Base-by-base conservation (phyloP, 2,329 filamentous ascomycete species). In the Thelonectria blattea region DNA sequence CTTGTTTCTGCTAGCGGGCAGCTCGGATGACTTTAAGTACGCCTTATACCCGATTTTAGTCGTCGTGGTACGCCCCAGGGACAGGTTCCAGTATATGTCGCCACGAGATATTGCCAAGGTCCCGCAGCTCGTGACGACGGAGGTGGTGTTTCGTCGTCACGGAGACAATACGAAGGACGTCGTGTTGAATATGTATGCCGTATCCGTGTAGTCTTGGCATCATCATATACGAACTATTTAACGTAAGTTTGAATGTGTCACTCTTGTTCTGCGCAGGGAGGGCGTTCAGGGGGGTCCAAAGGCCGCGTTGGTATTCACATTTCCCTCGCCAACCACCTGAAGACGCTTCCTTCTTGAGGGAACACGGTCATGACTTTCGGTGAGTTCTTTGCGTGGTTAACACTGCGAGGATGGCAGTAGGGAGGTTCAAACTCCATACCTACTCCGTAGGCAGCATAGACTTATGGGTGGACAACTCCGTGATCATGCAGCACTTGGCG, bases 71-170 rank as follows among this genome's bases (percentile, higher is more conserved):
- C 81, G 83, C 27, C 20, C 80, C 78, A 63, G 71, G 86, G 32
- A 80, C 79, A 1, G 83, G 83, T 3, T 74, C 72, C 11, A 52
- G 65, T 17, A 74, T 85, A 88, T 67, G n/a, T n/a, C n/a, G n/a
- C n/a, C n/a, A n/a, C n/a, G n/a, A n/a, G n/a, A n/a, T n/a, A 88
- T 88, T 49, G 76, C 80, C 52, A 82, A 85, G 62, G 88, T 88
- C 86, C 69, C 88, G 52, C 65, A 81, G 56, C 78, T 88, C 60
- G 85, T 30, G 8, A 30, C 27, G 27, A n/a, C 5, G 5, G 27
- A 30, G 8, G 27, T 6, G 27, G 5, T 9, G 27, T n/a, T n/a
- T 30, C 27, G 27, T 30, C 8, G 27, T 6, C 82, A 9, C n/a
- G 84, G 79, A 0, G 78, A 85, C 52, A 82, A 85, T 45, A 82